Evolutionary conservation across 2,329 filamentous ascomycete genomes (phyloP).

Genomic region (Hypoxylon sp.): DNA sequence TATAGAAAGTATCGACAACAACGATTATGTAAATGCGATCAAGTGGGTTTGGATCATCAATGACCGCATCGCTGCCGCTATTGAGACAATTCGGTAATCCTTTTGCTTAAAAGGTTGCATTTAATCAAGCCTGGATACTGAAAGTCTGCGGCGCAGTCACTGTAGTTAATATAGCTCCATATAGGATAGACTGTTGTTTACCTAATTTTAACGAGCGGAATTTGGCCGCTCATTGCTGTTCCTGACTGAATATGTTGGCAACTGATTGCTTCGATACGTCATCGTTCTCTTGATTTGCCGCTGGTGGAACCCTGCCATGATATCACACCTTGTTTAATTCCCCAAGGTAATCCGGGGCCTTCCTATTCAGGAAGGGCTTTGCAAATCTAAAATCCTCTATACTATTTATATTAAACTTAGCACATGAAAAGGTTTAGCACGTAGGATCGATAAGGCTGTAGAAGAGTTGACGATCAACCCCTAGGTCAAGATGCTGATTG

Average conservation of each 20-base stretch:
- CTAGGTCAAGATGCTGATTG: slow-evolving; percentile 7
- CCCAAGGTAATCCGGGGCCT: background rate
- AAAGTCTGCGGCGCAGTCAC: slow-evolving; percentile 3
- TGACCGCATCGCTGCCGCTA: slow-evolving; percentile 64
- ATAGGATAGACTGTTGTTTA: background rate
- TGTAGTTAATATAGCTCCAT: slow-evolving; percentile 2
- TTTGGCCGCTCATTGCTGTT: background rate
- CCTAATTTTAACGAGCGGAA: slow-evolving; percentile 4
- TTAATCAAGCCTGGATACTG: background rate
- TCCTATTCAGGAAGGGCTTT: slow-evolving; percentile 10
- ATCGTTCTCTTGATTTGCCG: background rate
- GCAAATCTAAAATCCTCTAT: slow-evolving; percentile 1
- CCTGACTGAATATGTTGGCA: background rate
- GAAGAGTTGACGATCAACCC: background rate
- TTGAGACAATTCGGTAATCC: slow-evolving; percentile 55
- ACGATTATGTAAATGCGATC: slow-evolving; percentile 70
- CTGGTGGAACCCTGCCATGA: background rate
- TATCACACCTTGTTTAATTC: slow-evolving; percentile 2
- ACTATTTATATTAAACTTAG: slow-evolving; percentile 14
- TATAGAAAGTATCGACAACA: slow-evolving; percentile 72
- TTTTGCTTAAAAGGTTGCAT: background rate
- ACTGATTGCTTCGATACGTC: slow-evolving; percentile 1
- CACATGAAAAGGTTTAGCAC: background rate
- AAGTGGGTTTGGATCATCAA: slow-evolving; percentile 74
- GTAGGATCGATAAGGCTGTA: slow-evolving; percentile 5